A percentile compares a stretch with the other conserved stretches of the same genome.
phyloP scores from a whole-genome alignment of 805 yeast species.

The Ogataea zsoltii region DNA sequence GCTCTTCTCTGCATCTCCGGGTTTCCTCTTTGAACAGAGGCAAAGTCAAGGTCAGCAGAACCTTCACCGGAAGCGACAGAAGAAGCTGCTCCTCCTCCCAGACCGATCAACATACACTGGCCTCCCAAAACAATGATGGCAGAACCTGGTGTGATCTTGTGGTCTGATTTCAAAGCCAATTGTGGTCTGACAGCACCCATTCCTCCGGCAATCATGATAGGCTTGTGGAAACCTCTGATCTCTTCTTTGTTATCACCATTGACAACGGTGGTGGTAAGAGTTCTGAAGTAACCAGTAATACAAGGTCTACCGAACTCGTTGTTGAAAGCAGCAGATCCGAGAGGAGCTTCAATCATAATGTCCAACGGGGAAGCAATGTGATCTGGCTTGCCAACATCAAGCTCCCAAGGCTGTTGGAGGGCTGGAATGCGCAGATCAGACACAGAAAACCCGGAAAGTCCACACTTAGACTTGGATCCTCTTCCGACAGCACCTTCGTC shows the following conservation, averaged over 20 bases:
- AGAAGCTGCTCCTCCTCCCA: conserved; percentile 99
- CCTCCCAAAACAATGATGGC: conserved; percentile 94
- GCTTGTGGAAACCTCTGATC: conserved; percentile 96
- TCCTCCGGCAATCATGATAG: conserved; percentile 99
- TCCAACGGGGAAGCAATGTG: conserved; percentile 93
- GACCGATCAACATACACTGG: conserved; percentile 94
- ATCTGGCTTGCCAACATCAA: conserved; percentile 81
- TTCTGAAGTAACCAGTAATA: conserved; percentile 94
- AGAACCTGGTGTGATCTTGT: conserved; percentile 88
- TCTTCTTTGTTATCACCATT: conserved; percentile 64
- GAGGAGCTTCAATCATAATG: conserved; percentile 95
- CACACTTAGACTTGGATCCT: conserved; percentile 97
- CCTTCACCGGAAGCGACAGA: conserved; percentile 96
- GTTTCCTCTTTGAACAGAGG: conserved; percentile 98
- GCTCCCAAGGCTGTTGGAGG: conserved; percentile 92
- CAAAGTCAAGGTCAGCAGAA: conserved; percentile 94
- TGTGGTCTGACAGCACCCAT: conserved; percentile 95
- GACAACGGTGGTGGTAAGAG: conserved; percentile 78
- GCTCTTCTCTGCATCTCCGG: conserved; percentile 99
- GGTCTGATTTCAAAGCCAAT: conserved; percentile 77
- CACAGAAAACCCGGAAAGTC: conserved; percentile 89
- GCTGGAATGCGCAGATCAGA: conserved; percentile 88
- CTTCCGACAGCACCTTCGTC: conserved; percentile 99
- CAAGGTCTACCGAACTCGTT: conserved; percentile 99
- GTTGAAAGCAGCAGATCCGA: conserved; percentile 97